Evolutionary conservation across 2,329 filamentous ascomycete genomes (phyloP), one percentile per base, ranked within the genome.

Genomic region (Trichoderma brevicompactum): DNA sequence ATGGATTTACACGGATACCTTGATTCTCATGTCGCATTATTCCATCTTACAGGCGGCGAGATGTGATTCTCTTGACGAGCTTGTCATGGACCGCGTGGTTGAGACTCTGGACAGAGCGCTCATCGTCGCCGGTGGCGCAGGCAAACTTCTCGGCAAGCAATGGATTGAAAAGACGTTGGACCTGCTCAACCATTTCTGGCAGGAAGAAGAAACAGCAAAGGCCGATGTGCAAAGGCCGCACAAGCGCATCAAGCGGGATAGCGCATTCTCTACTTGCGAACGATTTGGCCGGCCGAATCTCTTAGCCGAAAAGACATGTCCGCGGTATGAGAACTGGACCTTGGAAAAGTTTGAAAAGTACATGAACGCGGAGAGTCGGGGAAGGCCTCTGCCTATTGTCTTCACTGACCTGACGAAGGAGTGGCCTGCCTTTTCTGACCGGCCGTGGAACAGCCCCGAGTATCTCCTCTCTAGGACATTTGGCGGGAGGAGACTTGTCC

Each of bases 401-500:
- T 88, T 98, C 49, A 86, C 85, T 0, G 83, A 85, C 59, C 79
- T 89, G 1, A 82, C 91, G 2, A 12, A 50, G 3, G 75, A 82
- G 69, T 98, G 94, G 94, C 92, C 94, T 0, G 94, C 94, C 0
- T 77, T 90, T n/a, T 81, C 80, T 2, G 79, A 82, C 0, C 81
- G 82, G 1, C 85, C 87, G 0, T 99, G 95, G 95, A 82, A 79
- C 8, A 86, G 83, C n/a, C 88, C 89, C 0, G 79, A 80, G 0
- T 97, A 97, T 75, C 87, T 97, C 65, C 81, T 92, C 10, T 82
- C 85, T 10, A 84, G 82, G 64, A 97, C 94, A 0, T 87, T 97
- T 41, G 85, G 82, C 2, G 95, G 95, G 0, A 82, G 88, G 38
- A 84, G 95, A 10, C 83, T 97, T 0, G 91, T 98, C 0, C 94